Percentiles rank a stretch among this genome's conserved stretches.
Conservation (phyloP, 176 grass and related monocot genomes). For the Lolium rigidum region DNA sequence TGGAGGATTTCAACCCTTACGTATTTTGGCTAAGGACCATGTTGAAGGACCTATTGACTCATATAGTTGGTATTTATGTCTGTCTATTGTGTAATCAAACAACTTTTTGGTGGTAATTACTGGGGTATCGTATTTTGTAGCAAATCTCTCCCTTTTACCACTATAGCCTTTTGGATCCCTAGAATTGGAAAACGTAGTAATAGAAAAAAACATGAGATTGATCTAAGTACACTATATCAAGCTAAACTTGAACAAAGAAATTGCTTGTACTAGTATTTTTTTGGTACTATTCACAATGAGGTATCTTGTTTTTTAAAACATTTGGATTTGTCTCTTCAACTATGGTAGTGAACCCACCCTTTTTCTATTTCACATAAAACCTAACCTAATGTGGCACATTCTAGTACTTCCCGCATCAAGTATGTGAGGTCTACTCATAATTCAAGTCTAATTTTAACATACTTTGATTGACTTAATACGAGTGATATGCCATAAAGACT, state of each 20-base stretch:
- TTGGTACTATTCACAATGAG: background rate
- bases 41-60: too few relatives aligned
- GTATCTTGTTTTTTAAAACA: background rate
- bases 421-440: too few relatives aligned
- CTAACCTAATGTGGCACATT: background rate
- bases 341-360: background rate
- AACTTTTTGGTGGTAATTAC: background rate
- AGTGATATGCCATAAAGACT: too few relatives aligned
- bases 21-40: too few relatives aligned
- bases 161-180: background rate
- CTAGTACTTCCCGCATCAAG: too few relatives aligned
- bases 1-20: background rate
- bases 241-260: background rate
- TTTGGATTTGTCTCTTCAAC: background rate
- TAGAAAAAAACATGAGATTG: background rate
- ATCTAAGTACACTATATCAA: too few relatives aligned
- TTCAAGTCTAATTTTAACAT: too few relatives aligned
- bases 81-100: background rate
- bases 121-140: background rate
- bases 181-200: background rate
- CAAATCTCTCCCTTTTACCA: background rate
- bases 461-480: too few relatives aligned
- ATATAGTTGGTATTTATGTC: too few relatives aligned
- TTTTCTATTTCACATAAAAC: background rate
- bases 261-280: background rate